Conservation (phyloP, 805 yeast species). For the Cephaloascus albidus region DNA sequence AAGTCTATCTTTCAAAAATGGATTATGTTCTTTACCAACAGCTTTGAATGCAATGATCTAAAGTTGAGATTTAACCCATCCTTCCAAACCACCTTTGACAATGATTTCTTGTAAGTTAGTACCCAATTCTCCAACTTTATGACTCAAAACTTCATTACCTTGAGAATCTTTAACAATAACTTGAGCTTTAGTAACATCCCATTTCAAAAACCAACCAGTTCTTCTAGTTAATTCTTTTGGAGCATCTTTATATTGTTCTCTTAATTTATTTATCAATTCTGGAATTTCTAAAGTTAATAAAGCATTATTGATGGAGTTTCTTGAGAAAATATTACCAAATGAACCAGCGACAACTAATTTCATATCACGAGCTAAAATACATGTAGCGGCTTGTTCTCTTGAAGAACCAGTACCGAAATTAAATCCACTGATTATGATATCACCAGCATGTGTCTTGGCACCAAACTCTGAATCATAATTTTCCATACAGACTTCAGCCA, state of each 20-base stretch:
- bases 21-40: not conserved
- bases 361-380: conserved; percentile 89
- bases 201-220: conserved; percentile 85
- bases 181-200: conserved; percentile 84
- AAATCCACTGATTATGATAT: conserved; percentile 84
- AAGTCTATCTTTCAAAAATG: not conserved
- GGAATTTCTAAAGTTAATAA: conserved; percentile 91
- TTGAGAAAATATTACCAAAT: conserved; percentile 90
- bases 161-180: conserved; percentile 70
- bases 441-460: conserved; percentile 72
- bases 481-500: conserved; percentile 99
- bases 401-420: conserved; percentile 98
- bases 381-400: conserved; percentile 99
- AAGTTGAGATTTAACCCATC: conserved; percentile 86
- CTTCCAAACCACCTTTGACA: conserved; percentile 95
- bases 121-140: conserved; percentile 93
- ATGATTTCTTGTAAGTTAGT: conserved; percentile 93
- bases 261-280: conserved; percentile 63
- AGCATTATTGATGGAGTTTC: conserved; percentile 96
- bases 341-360: conserved; percentile 93
- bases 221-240: conserved; percentile 77
- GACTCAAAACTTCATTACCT: conserved; percentile 48
- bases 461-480: conserved; percentile 91
- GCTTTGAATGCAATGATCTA: conserved; percentile 3
- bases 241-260: conserved; percentile 50